Conservation (phyloP, 2,329 filamentous ascomycete species). For the Ophiostoma triangulosporum region DNA sequence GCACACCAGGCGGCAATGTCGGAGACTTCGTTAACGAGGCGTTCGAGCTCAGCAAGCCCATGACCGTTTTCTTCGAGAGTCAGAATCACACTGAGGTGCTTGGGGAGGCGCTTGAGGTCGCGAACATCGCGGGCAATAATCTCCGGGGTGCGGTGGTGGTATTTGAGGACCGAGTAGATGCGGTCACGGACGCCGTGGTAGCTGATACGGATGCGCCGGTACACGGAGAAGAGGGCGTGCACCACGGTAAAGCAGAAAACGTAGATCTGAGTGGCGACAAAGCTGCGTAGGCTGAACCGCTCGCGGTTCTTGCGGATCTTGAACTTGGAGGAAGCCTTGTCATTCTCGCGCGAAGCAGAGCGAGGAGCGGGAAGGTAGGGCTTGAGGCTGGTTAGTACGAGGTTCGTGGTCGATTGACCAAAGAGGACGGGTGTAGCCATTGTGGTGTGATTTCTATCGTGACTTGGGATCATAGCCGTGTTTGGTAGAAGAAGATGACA, state of each 20-base stretch:
- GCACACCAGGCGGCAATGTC: slow-evolving; percentile 91
- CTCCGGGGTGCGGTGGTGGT: slow-evolving; percentile 91
- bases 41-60: slow-evolving; percentile 62
- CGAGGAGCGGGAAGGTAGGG: background rate
- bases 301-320: slow-evolving; percentile 20
- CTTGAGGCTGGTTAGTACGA: background rate
- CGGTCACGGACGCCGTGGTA: slow-evolving; percentile 70
- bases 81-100: slow-evolving; percentile 78
- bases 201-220: slow-evolving; percentile 66
- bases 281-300: slow-evolving; percentile 44
- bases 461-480: background rate
- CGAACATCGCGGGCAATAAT: slow-evolving; percentile 81
- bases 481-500: background rate
- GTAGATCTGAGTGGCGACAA: slow-evolving; percentile 50
- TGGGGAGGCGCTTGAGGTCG: slow-evolving; percentile 58
- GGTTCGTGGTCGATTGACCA: background rate
- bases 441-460: background rate
- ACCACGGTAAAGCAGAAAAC: slow-evolving; percentile 54
- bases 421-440: background rate
- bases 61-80: slow-evolving; percentile 57
- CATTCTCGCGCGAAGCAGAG: background rate
- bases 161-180: slow-evolving; percentile 69
- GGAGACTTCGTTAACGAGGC: slow-evolving; percentile 76
- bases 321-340: background rate
- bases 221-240: slow-evolving; percentile 76